A percentile compares a stretch with the other conserved stretches of the same genome.
Conservation (phyloP, 257 asterid species). For the Solanum commersonii region DNA sequence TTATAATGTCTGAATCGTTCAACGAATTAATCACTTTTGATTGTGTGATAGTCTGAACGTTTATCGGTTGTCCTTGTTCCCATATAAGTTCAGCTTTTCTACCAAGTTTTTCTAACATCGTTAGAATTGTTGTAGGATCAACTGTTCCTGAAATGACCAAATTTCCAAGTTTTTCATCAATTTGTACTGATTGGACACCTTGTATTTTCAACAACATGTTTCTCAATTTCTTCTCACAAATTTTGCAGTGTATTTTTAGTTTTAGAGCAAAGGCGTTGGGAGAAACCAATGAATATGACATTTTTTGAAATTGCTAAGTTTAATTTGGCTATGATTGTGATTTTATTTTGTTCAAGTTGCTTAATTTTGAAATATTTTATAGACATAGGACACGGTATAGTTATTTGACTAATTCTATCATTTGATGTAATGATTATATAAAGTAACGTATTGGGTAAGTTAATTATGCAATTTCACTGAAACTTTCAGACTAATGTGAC, state of each 20-base stretch:
- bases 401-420: not conserved
- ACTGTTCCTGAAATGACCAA: slow-evolving; percentile 6
- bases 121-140: slow-evolving; percentile 12
- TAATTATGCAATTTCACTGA: not conserved
- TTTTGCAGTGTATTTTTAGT: slow-evolving; percentile 8
- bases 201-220: not conserved
- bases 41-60: not conserved
- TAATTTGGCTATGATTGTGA: not conserved
- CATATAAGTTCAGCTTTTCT: slow-evolving; percentile 15
- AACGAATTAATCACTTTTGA: not conserved
- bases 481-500: not conserved
- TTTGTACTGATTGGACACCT: not conserved
- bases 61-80: not conserved
- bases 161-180: slow-evolving; percentile 4
- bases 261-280: slow-evolving; percentile 3
- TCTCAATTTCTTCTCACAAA: slow-evolving; percentile 7
- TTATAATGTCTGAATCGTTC: not conserved
- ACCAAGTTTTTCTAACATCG: slow-evolving; percentile 2
- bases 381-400: not conserved
- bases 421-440: not conserved
- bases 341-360: not conserved
- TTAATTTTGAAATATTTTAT: not conserved
- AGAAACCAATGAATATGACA: not conserved
- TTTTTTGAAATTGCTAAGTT: not conserved
- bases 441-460: not conserved